Evolutionary conservation across 2,329 filamentous ascomycete genomes (phyloP).

Genomic region (Diplodia seriata): DNA sequence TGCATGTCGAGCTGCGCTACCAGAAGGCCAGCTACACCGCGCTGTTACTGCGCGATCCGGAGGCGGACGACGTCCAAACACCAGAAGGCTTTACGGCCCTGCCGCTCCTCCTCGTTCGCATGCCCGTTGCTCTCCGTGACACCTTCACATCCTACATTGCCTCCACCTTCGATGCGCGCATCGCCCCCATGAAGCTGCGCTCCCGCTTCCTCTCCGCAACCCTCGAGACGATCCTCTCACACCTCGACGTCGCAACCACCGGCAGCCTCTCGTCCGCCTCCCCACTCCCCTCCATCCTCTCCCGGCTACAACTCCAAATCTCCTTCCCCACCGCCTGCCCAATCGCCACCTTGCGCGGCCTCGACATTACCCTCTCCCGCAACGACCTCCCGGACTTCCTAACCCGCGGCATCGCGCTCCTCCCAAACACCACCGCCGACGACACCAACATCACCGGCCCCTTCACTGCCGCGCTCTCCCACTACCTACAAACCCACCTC

Average conservation of each 20-base stretch:
- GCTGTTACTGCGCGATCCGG: conserved; percentile 54
- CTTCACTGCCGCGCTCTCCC: conserved; percentile 50
- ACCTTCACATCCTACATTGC: conserved; percentile 58
- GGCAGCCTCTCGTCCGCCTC: conserved; percentile 36
- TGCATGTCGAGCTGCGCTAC: conserved; percentile 58
- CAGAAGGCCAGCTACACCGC: conserved; percentile 59
- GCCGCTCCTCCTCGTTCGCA: conserved; percentile 59
- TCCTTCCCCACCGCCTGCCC: conserved; percentile 38
- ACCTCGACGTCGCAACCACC: conserved; percentile 52
- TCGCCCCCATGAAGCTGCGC: conserved; percentile 53
- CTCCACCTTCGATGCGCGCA: conserved; percentile 59
- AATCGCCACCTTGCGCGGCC: conserved; percentile 47
- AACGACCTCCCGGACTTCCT: conserved; percentile 50
- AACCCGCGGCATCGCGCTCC: conserved; percentile 38
- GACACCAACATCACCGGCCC: conserved; percentile 39
- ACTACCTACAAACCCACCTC: conserved; percentile 51
- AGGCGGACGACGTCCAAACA: conserved; percentile 40
- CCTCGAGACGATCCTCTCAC: conserved; percentile 64
- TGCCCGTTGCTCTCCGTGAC: conserved; percentile 58
- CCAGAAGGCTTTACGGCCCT: conserved; percentile 53
- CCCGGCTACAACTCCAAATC: conserved; percentile 47
- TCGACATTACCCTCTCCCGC: conserved; percentile 53
- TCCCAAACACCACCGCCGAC: conserved; percentile 36
- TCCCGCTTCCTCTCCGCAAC: conserved; percentile 54
- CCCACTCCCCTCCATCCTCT: conserved; percentile 41